A percentile compares a stretch with the other conserved stretches of the same genome.
phyloP scores from a whole-genome alignment of 202 grass and related monocot species.

The Schoenoplectus triqueter region DNA sequence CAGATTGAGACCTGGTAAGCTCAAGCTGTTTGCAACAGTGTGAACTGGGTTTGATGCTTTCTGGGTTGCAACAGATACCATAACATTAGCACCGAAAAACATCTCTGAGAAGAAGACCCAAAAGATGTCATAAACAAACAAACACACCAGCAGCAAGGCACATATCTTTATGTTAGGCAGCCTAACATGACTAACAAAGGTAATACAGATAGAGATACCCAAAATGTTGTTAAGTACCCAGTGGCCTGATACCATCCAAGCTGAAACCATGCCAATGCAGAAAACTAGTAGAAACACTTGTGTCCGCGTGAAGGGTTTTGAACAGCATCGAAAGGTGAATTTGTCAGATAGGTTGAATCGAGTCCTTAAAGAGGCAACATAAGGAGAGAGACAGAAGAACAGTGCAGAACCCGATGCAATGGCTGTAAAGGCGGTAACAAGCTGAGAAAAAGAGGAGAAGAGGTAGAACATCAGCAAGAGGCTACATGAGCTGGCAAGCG shows the following conservation, averaged over 20 bases:
- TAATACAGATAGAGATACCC: slow-evolving; percentile 85
- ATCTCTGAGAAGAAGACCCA: slow-evolving; percentile 99
- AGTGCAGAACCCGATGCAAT: slow-evolving; percentile 71
- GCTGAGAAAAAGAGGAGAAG: slow-evolving; percentile 87
- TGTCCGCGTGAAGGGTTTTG: slow-evolving; percentile 71
- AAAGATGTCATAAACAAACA: slow-evolving; percentile 95
- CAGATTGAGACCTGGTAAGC: slow-evolving; percentile 75
- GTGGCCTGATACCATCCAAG: slow-evolving; percentile 85
- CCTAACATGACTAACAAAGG: slow-evolving; percentile 96
- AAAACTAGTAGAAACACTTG: slow-evolving; percentile 66
- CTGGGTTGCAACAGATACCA: slow-evolving; percentile 98
- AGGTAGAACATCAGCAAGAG: slow-evolving; percentile 92
- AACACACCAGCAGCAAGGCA: slow-evolving; percentile 67
- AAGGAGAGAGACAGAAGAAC: slow-evolving; percentile 84
- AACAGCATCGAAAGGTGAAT: slow-evolving; percentile 72
- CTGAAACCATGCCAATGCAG: slow-evolving; percentile 56
- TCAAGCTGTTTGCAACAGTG: slow-evolving; percentile 87
- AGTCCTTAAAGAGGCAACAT: slow-evolving; percentile 49
- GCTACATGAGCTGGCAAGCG: slow-evolving; percentile 83
- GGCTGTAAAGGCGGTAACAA: slow-evolving; percentile 75
- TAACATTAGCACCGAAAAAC: slow-evolving; percentile 94
- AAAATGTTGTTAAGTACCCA: slow-evolving; percentile 90
- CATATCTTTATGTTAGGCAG: slow-evolving; percentile 98
- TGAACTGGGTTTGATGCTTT: slow-evolving; percentile 96
- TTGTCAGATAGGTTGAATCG: slow-evolving; percentile 57